Evolutionary conservation across 2,329 filamentous ascomycete species (phyloP), one percentile per base, ranked within the genome.

Genomic region (Colletotrichum lupini): DNA sequence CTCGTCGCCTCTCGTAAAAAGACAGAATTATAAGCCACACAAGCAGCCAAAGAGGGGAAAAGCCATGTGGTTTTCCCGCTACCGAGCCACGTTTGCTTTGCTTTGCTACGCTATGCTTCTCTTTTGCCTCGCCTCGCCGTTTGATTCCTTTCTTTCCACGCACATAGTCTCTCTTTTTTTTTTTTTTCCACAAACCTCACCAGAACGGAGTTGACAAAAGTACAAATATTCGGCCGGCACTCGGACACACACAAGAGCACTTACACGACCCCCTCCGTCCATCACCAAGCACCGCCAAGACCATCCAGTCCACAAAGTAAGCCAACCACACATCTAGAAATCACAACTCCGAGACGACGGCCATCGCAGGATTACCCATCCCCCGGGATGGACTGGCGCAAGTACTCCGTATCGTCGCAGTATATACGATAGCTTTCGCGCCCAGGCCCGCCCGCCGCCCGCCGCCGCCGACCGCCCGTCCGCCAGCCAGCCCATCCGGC

Each of bases 41-140:
- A n/a, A 49, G 42, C 42, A 19, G 14, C 37, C 37, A 19, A 16
- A 42, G 42, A 16, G 42, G 12, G 12, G 4, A 35, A 11, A 46
- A 24, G 53, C 70, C 70, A 65, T 65, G 59, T 65, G 70, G 66
- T 64, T 57, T 19, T 55, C 22, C 55, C 55, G 49, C 16, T 28
- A 26, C 68, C 56, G 63, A 71, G 56, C 19, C 63, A 63, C 60
- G 46, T 63, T 63, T 63, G 11, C 28, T n/a, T 28, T 32, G 19
- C 26, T 52, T 52, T 62, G 22, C 28, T 52, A n/a, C 24, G 30
- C 26, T 53, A 19, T 32, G n/a, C 6, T 35, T 32, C 46, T 12
- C 37, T 42, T 42, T 42, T 42, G 14, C 37, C 37, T 19, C 7
- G 46, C 52, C 26, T 28, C 28, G 16, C n/a, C 26, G 19, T 53